Evolutionary conservation across 345 rosid genomes (phyloP).

Genomic region (Psidium guajava): DNA sequence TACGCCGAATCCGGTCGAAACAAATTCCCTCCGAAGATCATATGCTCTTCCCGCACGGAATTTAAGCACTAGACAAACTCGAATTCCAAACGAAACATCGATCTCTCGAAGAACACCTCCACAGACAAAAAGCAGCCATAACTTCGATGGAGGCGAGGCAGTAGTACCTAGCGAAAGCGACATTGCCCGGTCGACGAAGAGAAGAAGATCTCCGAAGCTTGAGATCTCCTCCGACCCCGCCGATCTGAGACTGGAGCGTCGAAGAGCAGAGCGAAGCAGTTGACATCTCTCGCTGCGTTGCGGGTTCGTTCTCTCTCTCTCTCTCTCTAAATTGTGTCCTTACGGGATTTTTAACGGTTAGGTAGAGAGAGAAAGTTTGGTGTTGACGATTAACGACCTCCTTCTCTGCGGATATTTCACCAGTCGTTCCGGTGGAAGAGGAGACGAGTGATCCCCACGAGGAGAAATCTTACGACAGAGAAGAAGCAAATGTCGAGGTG

Average conservation of each 20-base stretch:
- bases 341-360: not conserved
- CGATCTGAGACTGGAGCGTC: constrained; percentile 31
- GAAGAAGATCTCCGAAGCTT: constrained; percentile 19
- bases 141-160: not conserved
- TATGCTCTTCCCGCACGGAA: not conserved
- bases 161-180: constrained; percentile 30
- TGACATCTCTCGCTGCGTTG: constrained; percentile 14
- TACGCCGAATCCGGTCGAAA: not conserved
- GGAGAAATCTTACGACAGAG: too few relatives aligned
- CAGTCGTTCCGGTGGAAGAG: not conserved
- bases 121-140: not conserved
- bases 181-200: constrained; percentile 25
- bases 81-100: not conserved
- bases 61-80: not conserved
- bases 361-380: constrained; percentile 5
- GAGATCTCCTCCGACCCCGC: constrained; percentile 39
- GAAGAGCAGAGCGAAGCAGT: constrained; percentile 51
- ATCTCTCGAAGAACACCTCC: not conserved
- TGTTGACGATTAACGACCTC: too few relatives aligned
- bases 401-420: too few relatives aligned
- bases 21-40: not conserved
- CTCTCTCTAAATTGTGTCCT: not conserved
- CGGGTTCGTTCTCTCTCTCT: not conserved
- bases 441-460: too few relatives aligned
- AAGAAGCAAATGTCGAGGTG: too few relatives aligned